Conservation (phyloP, 176 grass and related monocot species). For the Cenchrus fungigraminus region DNA sequence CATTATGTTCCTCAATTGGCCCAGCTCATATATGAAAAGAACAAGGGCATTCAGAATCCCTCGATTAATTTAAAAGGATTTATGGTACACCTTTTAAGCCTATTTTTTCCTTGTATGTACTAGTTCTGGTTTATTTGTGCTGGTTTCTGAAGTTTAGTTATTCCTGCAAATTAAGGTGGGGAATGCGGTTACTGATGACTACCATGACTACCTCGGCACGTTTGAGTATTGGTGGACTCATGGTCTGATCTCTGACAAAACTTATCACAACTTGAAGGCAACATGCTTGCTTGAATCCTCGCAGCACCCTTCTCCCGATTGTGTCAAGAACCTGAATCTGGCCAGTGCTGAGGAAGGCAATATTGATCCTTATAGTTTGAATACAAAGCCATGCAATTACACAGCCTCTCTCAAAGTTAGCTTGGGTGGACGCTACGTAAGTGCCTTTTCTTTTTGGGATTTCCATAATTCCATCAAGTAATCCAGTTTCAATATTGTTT, state of each 20-base stretch:
- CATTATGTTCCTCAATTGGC: conserved; percentile 96
- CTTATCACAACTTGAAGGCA: conserved; percentile 80
- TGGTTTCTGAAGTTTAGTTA: conserved; percentile 22
- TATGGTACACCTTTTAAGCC: conserved; percentile 59
- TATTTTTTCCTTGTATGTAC: conserved; percentile 19
- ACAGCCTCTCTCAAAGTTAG: conserved; percentile 66
- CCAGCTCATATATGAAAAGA: conserved; percentile 65
- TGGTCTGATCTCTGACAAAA: conserved; percentile 86
- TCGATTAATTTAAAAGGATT: conserved; percentile 88
- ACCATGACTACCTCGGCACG: conserved; percentile 91
- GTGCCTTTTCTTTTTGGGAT: conserved; percentile 11
- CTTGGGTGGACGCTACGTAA: conserved; percentile 78
- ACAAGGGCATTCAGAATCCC: conserved; percentile 69
- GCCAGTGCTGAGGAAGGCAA: conserved; percentile 87
- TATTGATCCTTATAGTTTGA: conserved; percentile 91
- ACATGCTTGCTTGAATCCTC: conserved; percentile 72
- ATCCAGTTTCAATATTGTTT: not conserved
- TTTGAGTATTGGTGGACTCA: conserved; percentile 99
- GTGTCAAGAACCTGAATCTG: conserved; percentile 72
- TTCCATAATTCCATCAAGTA: not conserved
- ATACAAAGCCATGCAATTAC: conserved; percentile 81
- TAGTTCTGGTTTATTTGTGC: conserved; percentile 15
- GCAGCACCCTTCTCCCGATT: conserved; percentile 81
- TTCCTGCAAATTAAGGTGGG: conserved; percentile 69
- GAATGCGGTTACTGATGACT: conserved; percentile 93